A percentile compares a stretch with the other conserved stretches of the same genome.
Evolutionary conservation across 441 rosid genomes (phyloP).

Genomic region (Macaranga tanarius): DNA sequence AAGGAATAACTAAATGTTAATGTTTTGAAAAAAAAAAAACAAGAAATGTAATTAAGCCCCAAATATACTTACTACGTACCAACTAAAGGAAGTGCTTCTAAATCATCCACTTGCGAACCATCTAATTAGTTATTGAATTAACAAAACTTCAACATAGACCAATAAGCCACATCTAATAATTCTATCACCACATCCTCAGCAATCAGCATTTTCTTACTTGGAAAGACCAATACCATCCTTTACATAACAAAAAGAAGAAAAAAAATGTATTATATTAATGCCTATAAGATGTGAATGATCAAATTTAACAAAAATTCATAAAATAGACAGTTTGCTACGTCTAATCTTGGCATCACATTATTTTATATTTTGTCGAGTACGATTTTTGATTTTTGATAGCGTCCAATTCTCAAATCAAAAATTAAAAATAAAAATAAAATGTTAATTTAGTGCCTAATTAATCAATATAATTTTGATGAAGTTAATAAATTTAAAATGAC

Average conservation of each 20-base stretch:
- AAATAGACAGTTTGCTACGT: not conserved
- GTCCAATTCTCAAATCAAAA: not conserved
- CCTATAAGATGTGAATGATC: too few species aligned
- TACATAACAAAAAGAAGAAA: not conserved
- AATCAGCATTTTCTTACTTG: not conserved
- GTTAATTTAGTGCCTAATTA: not conserved
- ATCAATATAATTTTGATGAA: not conserved
- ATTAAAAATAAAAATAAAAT: not conserved
- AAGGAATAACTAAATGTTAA: too few species aligned
- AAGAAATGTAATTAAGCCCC: too few species aligned
- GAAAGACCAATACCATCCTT: not conserved
- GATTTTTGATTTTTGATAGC: too few species aligned
- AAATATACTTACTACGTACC: too few species aligned
- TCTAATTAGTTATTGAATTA: not conserved
- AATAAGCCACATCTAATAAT: not conserved
- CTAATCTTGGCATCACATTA: constrained; percentile 1
- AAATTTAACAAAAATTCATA: not conserved
- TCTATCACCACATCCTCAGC: not conserved
- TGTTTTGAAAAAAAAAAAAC: too few species aligned
- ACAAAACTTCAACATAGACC: not conserved
- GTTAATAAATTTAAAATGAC: not conserved
- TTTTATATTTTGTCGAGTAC: not conserved
- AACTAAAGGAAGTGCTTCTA: too few species aligned
- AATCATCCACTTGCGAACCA: too few species aligned
- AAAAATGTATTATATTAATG: too few species aligned